phyloP scores from a whole-genome alignment of 1,139 yeast genomes.

The Saccharomyces hybrid region DNA sequence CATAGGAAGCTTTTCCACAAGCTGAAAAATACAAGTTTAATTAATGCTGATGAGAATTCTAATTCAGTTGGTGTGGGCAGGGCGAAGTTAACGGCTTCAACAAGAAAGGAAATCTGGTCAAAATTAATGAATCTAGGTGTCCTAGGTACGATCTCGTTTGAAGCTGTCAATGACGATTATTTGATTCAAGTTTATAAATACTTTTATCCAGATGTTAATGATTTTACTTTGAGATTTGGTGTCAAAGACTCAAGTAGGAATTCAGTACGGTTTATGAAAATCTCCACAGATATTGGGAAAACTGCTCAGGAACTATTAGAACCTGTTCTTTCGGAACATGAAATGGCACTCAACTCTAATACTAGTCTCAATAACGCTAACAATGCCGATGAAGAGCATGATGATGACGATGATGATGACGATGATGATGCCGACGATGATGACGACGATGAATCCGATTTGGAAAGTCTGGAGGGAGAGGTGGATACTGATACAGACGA shows the following conservation, averaged over 20 bases:
- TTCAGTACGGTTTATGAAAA: slow-evolving; percentile 1
- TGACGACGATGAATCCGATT: slow-evolving; percentile 7
- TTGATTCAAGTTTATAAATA: slow-evolving; percentile 29
- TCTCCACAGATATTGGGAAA: neutral
- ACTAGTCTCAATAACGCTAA: slow-evolving; percentile 5
- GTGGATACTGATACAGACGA: slow-evolving; percentile 11
- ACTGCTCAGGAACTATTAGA: slow-evolving; percentile 7
- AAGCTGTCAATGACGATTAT: slow-evolving; percentile 27
- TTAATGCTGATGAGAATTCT: slow-evolving; percentile 2
- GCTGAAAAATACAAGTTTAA: slow-evolving; percentile 9
- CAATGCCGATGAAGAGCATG: slow-evolving; percentile 8
- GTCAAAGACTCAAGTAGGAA: slow-evolving; percentile 2
- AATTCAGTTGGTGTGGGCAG: neutral
- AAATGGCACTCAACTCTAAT: slow-evolving; percentile 7
- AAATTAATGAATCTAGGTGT: slow-evolving; percentile 29
- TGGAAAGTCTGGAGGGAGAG: slow-evolving; percentile 6
- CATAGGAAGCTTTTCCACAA: slow-evolving; percentile 26
- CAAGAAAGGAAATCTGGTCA: slow-evolving; percentile 30
- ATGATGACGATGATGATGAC: slow-evolving; percentile 8
- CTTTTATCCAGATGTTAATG: slow-evolving; percentile 21
- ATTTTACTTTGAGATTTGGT: slow-evolving; percentile 8
- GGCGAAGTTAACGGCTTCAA: slow-evolving; percentile 12
- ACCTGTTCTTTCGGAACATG: slow-evolving; percentile 7
- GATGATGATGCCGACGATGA: slow-evolving; percentile 14
- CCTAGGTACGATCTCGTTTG: slow-evolving; percentile 29